phyloP scores from a whole-genome alignment of 1,284 basidiomycete species.

The Ustilago curta region DNA sequence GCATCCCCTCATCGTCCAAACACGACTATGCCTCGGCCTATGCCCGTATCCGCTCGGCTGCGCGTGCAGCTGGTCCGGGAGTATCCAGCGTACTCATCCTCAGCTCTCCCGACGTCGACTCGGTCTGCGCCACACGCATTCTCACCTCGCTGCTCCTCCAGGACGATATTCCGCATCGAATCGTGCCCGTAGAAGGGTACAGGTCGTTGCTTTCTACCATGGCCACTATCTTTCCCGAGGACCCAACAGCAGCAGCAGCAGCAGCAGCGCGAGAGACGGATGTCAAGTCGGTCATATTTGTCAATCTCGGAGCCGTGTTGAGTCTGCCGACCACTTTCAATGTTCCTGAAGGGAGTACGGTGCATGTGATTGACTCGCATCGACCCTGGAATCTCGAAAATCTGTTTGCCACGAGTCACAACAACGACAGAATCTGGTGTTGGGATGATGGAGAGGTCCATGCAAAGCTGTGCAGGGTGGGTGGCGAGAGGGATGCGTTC shows the following conservation, averaged over 20 bases:
- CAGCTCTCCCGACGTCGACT: conserved; percentile 88
- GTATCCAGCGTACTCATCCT: conserved; percentile 77
- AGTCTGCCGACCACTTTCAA: conserved; percentile 75
- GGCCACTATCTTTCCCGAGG: conserved; percentile 32
- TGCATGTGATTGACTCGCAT: conserved; percentile 92
- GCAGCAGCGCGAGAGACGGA: conserved; percentile 69
- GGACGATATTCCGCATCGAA: conserved; percentile 90
- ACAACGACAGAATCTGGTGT: conserved; percentile 58
- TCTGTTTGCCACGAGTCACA: conserved; percentile 78
- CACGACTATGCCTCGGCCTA: conserved; percentile 64
- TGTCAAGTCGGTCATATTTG: conserved; percentile 89
- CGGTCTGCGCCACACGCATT: conserved; percentile 87
- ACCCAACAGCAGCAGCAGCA: conserved; percentile 11
- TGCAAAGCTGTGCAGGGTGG: conserved; percentile 37
- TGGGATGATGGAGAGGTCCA: conserved; percentile 68
- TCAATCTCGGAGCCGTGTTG: conserved; percentile 91
- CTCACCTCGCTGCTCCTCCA: conserved; percentile 89
- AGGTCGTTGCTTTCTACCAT: conserved; percentile 38
- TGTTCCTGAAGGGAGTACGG: conserved; percentile 72
- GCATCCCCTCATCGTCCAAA: conserved; percentile 17
- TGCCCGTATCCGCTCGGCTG: conserved; percentile 48
- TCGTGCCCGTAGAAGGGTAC: conserved; percentile 91
- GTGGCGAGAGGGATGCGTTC: conserved; percentile 60
- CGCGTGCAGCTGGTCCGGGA: conserved; percentile 38
- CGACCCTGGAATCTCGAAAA: conserved; percentile 91